Evolutionary conservation across 768 basidiomycete genomes (phyloP).

Genomic region (Lactifluus hygrophoroides): DNA sequence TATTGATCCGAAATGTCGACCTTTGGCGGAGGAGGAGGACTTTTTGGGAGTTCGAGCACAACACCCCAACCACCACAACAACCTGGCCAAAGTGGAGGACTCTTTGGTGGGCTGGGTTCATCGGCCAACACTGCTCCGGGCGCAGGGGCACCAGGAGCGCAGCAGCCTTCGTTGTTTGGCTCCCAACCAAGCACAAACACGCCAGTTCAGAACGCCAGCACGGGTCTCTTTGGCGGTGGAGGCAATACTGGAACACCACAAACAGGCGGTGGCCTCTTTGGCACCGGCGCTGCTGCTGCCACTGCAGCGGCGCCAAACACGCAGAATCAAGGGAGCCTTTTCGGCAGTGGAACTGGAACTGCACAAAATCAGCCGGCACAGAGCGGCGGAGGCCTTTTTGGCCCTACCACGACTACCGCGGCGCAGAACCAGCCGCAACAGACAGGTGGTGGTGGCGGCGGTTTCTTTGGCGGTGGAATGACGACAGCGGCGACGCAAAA

Average conservation of each 20-base stretch:
- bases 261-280: constrained; percentile 22
- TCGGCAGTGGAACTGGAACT: constrained; percentile 7
- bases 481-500: neutral
- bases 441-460: constrained; percentile 5
- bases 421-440: neutral
- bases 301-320: neutral
- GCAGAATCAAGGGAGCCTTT: constrained; percentile 19
- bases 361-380: neutral
- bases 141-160: neutral
- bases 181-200: constrained; percentile 3
- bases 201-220: constrained; percentile 1
- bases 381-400: constrained; percentile 2
- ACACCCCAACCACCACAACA: constrained; percentile 21
- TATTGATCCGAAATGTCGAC: constrained; percentile 12
- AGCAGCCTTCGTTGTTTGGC: constrained; percentile 6
- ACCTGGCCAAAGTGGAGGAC: constrained; percentile 21
- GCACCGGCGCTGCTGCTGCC: neutral
- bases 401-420: neutral
- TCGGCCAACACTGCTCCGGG: neutral
- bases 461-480: constrained; percentile 7
- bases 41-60: constrained; percentile 19
- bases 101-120: constrained; percentile 11
- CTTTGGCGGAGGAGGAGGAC: constrained; percentile 9
- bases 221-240: neutral
- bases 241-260: constrained; percentile 7